A percentile compares a stretch with the other conserved stretches of the same genome.
These are phyloP conservation scores for Debaryomyces sp. DNA, from an alignment of 1,139 yeast genomes.

Conservation along the genomic window DNA sequence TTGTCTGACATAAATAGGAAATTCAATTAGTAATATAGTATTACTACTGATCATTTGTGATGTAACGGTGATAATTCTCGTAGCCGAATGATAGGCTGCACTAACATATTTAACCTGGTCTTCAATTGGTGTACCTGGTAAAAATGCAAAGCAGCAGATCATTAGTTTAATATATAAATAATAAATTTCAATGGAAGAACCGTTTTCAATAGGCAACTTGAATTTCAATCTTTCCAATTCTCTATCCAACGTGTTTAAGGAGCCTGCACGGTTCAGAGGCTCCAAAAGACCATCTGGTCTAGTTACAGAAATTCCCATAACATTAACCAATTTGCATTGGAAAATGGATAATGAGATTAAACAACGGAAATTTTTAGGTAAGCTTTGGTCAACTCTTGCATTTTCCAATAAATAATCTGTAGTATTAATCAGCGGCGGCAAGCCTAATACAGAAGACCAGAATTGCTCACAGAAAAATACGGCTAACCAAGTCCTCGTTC, in stretches of 20 bases:
- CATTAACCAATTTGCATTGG: conserved; percentile 80
- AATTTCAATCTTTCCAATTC: conserved; percentile 74
- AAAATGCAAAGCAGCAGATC: conserved; percentile 86
- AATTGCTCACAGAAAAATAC: conserved; percentile 87
- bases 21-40: conserved; percentile 74
- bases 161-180: conserved; percentile 76
- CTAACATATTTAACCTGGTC: conserved; percentile 87
- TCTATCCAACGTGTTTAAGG: conserved; percentile 72
- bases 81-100: conserved; percentile 78
- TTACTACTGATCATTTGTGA: conserved; percentile 57
- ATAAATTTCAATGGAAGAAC: conserved; percentile 72
- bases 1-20: conserved; percentile 87
- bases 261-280: conserved; percentile 80
- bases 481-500: conserved; percentile 91
- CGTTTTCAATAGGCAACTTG: conserved; percentile 63
- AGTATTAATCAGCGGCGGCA: conserved; percentile 80
- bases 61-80: conserved; percentile 77
- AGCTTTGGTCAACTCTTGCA: conserved; percentile 66
- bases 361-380: conserved; percentile 75
- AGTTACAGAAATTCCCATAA: conserved; percentile 87
- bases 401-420: conserved; percentile 82
- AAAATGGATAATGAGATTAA: conserved; percentile 75
- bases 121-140: conserved; percentile 88
- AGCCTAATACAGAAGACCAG: conserved; percentile 85
- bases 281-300: conserved; percentile 90